These are phyloP conservation scores for Sporopachydermia quercuum DNA, from an alignment of 805 yeast species.

Conservation along the genomic window DNA sequence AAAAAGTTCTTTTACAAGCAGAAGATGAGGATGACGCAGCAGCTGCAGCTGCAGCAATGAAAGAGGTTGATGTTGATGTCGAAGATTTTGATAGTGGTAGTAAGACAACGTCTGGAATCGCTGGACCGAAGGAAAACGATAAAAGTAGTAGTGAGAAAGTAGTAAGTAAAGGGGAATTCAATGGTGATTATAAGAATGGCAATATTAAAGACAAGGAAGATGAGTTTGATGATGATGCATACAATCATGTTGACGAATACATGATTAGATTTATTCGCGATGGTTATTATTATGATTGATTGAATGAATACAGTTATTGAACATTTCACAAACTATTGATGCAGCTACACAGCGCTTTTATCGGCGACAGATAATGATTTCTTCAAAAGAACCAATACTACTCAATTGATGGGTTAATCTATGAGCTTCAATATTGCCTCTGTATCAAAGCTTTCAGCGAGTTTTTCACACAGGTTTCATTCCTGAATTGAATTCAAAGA, in stretches of 20 bases:
- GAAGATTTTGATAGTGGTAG: slow-evolving; percentile 78
- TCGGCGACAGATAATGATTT: no score
- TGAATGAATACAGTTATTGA: no score
- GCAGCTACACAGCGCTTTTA: no score
- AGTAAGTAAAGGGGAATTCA: slow-evolving; percentile 6
- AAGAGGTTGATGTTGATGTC: slow-evolving; percentile 69
- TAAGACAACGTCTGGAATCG: slow-evolving; percentile 13
- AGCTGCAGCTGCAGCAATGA: slow-evolving; percentile 83
- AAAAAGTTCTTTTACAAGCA: slow-evolving; percentile 68
- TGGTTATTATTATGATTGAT: slow-evolving; percentile 45
- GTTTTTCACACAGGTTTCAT: no score
- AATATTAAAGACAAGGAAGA: slow-evolving; percentile 20
- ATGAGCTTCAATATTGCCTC: no score
- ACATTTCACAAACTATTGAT: no score
- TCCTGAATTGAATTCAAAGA: no score
- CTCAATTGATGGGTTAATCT: no score
- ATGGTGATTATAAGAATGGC: slow-evolving; percentile 16
- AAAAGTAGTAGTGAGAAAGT: slow-evolving; percentile 3
- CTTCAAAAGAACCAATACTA: no score
- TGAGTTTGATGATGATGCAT: slow-evolving; percentile 35
- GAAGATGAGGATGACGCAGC: slow-evolving; percentile 70
- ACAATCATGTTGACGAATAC: slow-evolving; percentile 82
- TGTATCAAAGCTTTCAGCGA: no score
- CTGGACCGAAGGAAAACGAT: slow-evolving; percentile 9
- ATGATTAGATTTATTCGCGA: slow-evolving; percentile 85